Evolutionary conservation across 139 green algal species (phyloP), one percentile per base, ranked within the genome.

Genomic region (Nannochloris sp.): DNA sequence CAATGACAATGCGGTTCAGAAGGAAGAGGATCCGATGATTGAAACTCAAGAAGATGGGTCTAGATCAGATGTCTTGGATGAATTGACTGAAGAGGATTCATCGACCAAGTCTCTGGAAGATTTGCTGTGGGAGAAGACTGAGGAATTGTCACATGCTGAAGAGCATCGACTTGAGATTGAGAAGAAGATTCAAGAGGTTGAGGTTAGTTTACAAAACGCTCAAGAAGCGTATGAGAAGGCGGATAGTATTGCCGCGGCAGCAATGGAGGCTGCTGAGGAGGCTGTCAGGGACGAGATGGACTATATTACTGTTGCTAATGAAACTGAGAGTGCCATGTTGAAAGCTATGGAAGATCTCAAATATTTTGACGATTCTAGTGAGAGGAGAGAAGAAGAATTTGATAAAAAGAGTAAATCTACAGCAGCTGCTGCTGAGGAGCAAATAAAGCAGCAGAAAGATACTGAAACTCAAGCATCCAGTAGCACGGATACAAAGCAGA

Each of bases 211-310:
- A 11, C 8, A 23, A 37, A 57, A 57, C 2, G 62, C 55, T 11
- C 61, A 78, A 64, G 60, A 29, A 15, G 34, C 56, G 7, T 64
- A 57, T 19, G 49, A 61, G 25, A 64, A 69, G 21, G 84, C 84
- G 5, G 83, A 93, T 69, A 40, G 69, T 44, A 75, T 86, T 12
- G 81, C 86, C 2, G 70, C 76, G 7, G 75, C 72, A 19, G 83
- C 83, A 34, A 93, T 92, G 88, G 75, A 78, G 64, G 77, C 81
- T n/a, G 85, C 84, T 3, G 84, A 92, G 72, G 56, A 71, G 36
- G 86, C 85, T 29, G 85, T 92, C 14, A 79, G 81, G 24, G 83
- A 89, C 31, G 87, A 95, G 74, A 92, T 93, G 73, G 84, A 93
- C 60, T 76, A 72, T 59, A 62, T 66, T 25, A 51, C 71, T 21